These are phyloP conservation scores for Leccinum obscurum DNA, from an alignment of 768 basidiomycete genomes.

Conservation along the genomic window DNA sequence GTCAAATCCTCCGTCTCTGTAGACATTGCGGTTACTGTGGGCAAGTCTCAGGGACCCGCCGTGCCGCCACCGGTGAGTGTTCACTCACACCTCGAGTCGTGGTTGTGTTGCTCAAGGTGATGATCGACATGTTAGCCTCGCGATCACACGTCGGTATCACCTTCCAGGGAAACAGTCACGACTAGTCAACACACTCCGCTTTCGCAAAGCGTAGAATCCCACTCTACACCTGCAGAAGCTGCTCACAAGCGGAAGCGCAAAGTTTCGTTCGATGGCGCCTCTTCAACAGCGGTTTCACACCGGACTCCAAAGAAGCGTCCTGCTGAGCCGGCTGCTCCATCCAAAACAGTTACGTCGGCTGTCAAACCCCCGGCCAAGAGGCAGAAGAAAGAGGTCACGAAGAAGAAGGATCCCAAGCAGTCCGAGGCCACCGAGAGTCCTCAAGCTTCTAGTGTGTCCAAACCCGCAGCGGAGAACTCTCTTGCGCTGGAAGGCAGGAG, in stretches of 20 bases:
- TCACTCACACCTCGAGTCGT: not conserved
- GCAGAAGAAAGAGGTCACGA: conserved; percentile 6
- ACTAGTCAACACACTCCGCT: not conserved
- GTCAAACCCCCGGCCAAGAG: conserved; percentile 20
- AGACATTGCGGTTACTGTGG: conserved; percentile 37
- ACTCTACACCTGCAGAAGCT: not conserved
- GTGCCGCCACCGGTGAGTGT: conserved; percentile 13
- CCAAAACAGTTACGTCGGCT: not conserved
- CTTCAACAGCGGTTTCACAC: not conserved
- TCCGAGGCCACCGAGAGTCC: conserved; percentile 2
- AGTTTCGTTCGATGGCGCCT: conserved; percentile 9
- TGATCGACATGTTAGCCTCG: not conserved
- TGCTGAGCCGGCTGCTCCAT: not conserved
- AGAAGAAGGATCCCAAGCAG: conserved; percentile 1
- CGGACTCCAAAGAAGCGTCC: not conserved
- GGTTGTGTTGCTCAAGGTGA: not conserved
- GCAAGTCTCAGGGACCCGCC: not conserved
- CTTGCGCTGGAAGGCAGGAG: not conserved
- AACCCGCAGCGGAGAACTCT: conserved; percentile 11
- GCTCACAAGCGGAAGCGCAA: conserved; percentile 29
- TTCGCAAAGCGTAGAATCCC: not conserved
- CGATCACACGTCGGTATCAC: not conserved
- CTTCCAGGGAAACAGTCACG: not conserved
- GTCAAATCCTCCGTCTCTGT: conserved; percentile 40
- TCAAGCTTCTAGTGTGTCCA: conserved; percentile 4